Conservation (phyloP, 768 basidiomycete genomes). For the Macrolepiota dolichaula region DNA sequence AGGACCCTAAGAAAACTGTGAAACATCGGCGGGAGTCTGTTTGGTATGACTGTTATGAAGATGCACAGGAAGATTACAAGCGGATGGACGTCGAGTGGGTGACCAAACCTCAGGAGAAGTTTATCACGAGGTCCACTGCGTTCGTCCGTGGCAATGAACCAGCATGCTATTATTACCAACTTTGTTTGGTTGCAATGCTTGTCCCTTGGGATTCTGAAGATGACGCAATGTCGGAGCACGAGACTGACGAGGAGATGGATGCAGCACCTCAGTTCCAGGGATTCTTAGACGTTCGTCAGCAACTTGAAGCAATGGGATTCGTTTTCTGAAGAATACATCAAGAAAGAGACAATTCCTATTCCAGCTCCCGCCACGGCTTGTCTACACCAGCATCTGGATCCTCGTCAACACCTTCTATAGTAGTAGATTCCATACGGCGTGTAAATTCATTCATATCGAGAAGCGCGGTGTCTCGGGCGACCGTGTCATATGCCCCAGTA, state of each 20-base stretch:
- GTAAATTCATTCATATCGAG: constrained; percentile 43
- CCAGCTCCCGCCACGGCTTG: constrained; percentile 38
- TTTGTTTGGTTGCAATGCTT: neutral
- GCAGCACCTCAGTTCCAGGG: too few relatives aligned
- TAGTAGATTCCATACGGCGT: constrained; percentile 29
- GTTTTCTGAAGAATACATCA: too few relatives aligned
- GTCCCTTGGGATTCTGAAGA: too few relatives aligned
- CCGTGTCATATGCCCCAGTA: constrained; percentile 37
- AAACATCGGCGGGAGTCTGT: neutral
- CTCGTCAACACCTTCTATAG: constrained; percentile 23
- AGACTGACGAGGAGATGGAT: neutral
- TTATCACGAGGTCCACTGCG: neutral
- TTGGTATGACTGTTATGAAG: neutral
- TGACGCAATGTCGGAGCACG: neutral
- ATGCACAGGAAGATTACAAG: neutral
- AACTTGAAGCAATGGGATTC: too few relatives aligned
- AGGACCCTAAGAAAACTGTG: neutral
- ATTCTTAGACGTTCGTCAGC: too few relatives aligned
- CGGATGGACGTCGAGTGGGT: neutral
- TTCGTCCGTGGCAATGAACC: neutral
- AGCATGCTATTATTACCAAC: neutral
- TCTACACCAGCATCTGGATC: constrained; percentile 35
- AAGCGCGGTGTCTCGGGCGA: constrained; percentile 25
- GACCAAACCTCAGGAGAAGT: neutral
- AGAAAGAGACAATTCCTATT: constrained; percentile 24